Evolutionary conservation across 2,329 filamentous ascomycete genomes (phyloP), one percentile per base, ranked within the genome.

Genomic region (Aspergillus pseudonomiae): DNA sequence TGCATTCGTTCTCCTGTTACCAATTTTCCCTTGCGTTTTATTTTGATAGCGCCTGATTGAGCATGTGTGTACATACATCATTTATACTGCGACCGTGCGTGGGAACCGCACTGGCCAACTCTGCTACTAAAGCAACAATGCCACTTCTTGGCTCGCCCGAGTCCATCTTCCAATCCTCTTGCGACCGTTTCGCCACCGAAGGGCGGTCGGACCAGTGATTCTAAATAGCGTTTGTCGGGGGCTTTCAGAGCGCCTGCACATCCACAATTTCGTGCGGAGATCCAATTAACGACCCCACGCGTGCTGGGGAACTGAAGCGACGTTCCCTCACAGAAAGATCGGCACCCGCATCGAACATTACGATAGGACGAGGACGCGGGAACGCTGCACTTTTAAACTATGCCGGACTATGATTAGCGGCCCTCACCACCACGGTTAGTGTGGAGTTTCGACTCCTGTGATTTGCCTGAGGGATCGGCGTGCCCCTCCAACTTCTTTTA

Each of bases 321-420:
- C 57, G 46, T 59, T 46, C 53, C 43, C n/a, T 10, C 21, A 43
- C 46, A 59, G 21, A 5, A 26, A 41, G 57, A 59, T 59, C 57
- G 46, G 11, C 57, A 43, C 2, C 12, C 12, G 56, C 9, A 39
- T 30, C 14, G 48, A 26, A 24, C 32, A 24, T 19, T 3, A 26
- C 30, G 45, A n/a, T 41, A 46, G 41, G 36, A 48, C n/a, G 28
- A 34, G 41, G 36, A 48, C n/a, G 28, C 24, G 24, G 41, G 30
- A 21, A 48, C 57, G 3, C 4, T 24, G 21, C 21, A 24, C 12
- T 24, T 26, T 24, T n/a, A 36, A 19, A 34, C 43, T 28, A 19
- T n/a, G 57, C n/a, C 34, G 16, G 34, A 36, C 34, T 36, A 36
- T 36, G 14, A 36, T 36, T 36, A 36, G 34, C 6, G 34, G 34